These are phyloP conservation scores for Trichoderma orchidacearum DNA, from an alignment of 495 filamentous ascomycete genomes.

Conservation along the genomic window DNA sequence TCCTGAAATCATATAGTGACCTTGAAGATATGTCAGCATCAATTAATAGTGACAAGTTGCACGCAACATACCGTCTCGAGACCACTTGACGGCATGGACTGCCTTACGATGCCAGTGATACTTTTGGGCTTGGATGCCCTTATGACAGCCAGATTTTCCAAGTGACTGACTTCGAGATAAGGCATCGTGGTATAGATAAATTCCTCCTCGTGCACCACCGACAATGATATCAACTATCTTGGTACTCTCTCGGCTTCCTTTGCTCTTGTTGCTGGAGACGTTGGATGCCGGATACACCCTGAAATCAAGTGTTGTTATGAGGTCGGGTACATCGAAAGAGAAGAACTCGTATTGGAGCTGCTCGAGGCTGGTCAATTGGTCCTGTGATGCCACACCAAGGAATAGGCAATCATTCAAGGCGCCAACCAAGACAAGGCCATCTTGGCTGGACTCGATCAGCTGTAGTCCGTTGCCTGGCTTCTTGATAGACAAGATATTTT, in stretches of 20 bases:
- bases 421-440: conserved; percentile 20
- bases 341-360: conserved; percentile 34
- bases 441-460: conserved; percentile 10
- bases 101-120: conserved; percentile 86
- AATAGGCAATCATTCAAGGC: conserved; percentile 22
- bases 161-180: conserved; percentile 35
- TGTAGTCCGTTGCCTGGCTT: conserved; percentile 4
- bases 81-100: conserved; percentile 75
- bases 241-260: conserved; percentile 2
- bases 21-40: conserved; percentile 28
- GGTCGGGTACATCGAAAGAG: conserved; percentile 36
- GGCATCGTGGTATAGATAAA: conserved; percentile 67
- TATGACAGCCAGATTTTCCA: conserved; percentile 12
- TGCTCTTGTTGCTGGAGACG: conserved; percentile 15
- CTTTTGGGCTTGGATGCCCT: conserved; percentile 33
- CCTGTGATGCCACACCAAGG: conserved; percentile 17
- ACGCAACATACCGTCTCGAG: conserved; percentile 62
- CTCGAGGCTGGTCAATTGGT: conserved; percentile 10
- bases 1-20: conserved; percentile 92
- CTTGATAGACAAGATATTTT: conserved; percentile 10
- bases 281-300: conserved; percentile 10
- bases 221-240: conserved; percentile 52
- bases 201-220: conserved; percentile 58
- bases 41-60: not conserved
- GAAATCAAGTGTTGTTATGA: conserved; percentile 44